Evolutionary conservation across 345 rosid genomes (phyloP).

Genomic region (Gynandropsis gynandra): DNA sequence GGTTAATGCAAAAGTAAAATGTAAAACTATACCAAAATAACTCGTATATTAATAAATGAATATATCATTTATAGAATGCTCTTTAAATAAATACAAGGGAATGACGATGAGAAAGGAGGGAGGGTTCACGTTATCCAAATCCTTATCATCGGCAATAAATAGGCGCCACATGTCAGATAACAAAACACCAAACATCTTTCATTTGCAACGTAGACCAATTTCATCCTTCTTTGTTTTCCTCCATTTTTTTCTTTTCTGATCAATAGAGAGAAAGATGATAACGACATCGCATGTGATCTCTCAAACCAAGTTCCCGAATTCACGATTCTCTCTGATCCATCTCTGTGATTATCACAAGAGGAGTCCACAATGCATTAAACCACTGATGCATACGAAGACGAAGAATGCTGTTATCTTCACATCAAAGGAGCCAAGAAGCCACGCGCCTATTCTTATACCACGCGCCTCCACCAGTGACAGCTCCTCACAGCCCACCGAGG

Average conservation of each 20-base stretch:
- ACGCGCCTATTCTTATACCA: constrained; percentile 10
- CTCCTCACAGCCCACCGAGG: constrained; percentile 23
- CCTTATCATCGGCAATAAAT: constrained; percentile 27
- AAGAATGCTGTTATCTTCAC: constrained; percentile 5
- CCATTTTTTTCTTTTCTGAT: background rate
- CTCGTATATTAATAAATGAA: too few relatives aligned
- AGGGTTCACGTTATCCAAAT: constrained; percentile 13
- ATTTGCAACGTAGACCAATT: background rate
- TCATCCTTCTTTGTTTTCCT: background rate
- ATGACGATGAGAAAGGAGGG: too few relatives aligned
- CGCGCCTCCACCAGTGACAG: constrained; percentile 42
- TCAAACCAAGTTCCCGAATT: constrained; percentile 23
- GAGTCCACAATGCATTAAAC: constrained; percentile 18
- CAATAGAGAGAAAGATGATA: constrained; percentile 5
- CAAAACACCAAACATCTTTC: background rate
- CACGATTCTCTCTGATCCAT: constrained; percentile 22
- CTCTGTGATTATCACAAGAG: constrained; percentile 26
- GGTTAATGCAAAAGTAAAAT: too few relatives aligned
- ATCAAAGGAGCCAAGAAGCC: constrained; percentile 20
- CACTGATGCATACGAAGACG: constrained; percentile 23
- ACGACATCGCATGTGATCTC: constrained; percentile 26
- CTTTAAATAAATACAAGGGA: too few relatives aligned
- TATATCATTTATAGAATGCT: too few relatives aligned
- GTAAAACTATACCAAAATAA: too few relatives aligned
- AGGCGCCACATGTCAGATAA: constrained; percentile 38